Conservation (phyloP, 176 grass and related monocot genomes). For the Phoenix dactylifera region DNA sequence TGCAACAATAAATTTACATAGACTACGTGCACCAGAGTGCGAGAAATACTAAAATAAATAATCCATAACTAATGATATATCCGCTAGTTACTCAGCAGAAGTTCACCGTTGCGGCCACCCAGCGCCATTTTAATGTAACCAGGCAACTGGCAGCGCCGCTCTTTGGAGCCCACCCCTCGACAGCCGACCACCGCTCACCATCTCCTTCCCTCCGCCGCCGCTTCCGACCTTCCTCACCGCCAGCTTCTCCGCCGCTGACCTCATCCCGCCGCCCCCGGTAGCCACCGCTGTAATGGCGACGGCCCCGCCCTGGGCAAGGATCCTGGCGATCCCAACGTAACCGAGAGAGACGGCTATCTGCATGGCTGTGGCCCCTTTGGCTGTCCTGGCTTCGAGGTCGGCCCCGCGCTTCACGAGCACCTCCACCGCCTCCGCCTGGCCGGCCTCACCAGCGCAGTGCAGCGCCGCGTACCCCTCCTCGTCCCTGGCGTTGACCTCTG, state of each 20-base stretch:
- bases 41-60: too few species aligned
- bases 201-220: slow-evolving; percentile 9
- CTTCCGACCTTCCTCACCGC: slow-evolving; percentile 11
- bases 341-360: slow-evolving; percentile 27
- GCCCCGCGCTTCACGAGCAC: slow-evolving; percentile 38
- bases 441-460: slow-evolving; percentile 49
- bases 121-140: slow-evolving; percentile 14
- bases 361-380: slow-evolving; percentile 30
- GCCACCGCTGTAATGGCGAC: too few species aligned
- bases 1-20: too few species aligned
- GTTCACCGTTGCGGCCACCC: too few species aligned
- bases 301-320: slow-evolving; percentile 6
- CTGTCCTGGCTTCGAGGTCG: slow-evolving; percentile 22
- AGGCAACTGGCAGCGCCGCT: slow-evolving; percentile 9
- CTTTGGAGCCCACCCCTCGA: slow-evolving; percentile 32
- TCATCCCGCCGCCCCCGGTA: slow-evolving; percentile 2
- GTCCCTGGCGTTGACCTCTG: slow-evolving; percentile 34
- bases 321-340: slow-evolving; percentile 24
- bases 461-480: slow-evolving; percentile 52
- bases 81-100: too few species aligned
- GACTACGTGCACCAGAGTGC: too few species aligned
- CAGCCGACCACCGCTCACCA: slow-evolving; percentile 29
- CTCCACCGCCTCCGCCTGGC: slow-evolving; percentile 41
- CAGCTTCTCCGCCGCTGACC: neutral
- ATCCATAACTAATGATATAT: too few species aligned